Evolutionary conservation across 176 grass and related monocot genomes (phyloP).

Genomic region (Phyllostachys edulis): DNA sequence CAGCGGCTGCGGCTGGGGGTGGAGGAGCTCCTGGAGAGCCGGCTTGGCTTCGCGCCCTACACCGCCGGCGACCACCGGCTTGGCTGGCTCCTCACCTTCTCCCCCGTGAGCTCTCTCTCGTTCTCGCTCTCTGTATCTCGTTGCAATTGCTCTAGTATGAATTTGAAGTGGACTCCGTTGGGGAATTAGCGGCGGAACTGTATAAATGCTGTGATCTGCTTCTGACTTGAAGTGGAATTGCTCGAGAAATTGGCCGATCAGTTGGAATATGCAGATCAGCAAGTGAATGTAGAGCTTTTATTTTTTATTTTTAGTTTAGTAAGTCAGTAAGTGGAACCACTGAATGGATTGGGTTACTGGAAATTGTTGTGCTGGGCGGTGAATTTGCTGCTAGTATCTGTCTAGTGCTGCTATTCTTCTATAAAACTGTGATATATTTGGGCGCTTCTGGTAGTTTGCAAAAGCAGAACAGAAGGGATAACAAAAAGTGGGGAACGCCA

Average conservation of each 20-base stretch:
- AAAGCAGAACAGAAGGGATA: not conserved
- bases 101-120: constrained; percentile 53
- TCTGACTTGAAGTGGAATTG: constrained; percentile 12
- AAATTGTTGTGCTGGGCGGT: not conserved
- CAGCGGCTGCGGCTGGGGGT: constrained; percentile 71
- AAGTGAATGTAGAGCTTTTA: not conserved
- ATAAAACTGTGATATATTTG: not conserved
- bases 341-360: not conserved
- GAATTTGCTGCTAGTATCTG: not conserved
- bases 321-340: not conserved
- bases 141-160: not conserved
- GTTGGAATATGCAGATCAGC: constrained; percentile 17
- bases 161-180: not conserved
- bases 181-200: constrained; percentile 5
- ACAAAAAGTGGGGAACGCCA: not conserved
- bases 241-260: constrained; percentile 5
- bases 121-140: not conserved
- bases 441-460: not conserved
- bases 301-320: too few species aligned
- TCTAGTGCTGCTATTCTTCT: not conserved
- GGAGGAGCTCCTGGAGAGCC: constrained; percentile 87
- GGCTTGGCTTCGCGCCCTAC: constrained; percentile 77
- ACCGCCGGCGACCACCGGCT: constrained; percentile 68
- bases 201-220: not conserved
- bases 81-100: constrained; percentile 89